Percentiles rank a stretch among this genome's conserved stretches.
phyloP scores from a whole-genome alignment of 73 alveolate genomes.

The Paramecium pentaurelia region DNA sequence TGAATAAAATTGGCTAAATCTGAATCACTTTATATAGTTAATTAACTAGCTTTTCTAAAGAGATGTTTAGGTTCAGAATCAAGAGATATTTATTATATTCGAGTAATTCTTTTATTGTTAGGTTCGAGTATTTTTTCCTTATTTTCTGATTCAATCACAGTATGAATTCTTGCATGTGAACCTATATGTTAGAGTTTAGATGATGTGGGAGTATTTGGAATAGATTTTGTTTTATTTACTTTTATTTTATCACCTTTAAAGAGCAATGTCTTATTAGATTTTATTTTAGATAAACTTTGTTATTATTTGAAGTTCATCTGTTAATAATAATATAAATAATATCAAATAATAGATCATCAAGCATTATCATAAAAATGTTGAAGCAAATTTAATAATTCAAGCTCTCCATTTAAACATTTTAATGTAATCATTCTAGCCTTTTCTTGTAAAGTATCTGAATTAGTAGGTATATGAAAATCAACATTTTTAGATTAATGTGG shows the following conservation, averaged over 20 bases:
- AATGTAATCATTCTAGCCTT: background rate
- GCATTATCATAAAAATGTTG: background rate
- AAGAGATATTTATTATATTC: background rate
- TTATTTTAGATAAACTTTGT: background rate
- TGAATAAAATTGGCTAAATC: background rate
- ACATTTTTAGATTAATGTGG: background rate
- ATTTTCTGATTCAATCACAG: background rate
- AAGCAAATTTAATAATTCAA: background rate
- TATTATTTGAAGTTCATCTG: slow-evolving; percentile 3
- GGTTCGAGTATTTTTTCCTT: background rate
- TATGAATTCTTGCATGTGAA: background rate
- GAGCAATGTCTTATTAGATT: background rate
- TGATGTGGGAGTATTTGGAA: background rate
- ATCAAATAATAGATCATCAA: background rate
- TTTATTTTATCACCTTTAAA: background rate
- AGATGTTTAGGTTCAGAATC: background rate
- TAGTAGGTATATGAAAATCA: background rate
- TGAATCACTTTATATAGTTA: background rate
- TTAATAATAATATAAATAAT: background rate
- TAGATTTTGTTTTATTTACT: background rate
- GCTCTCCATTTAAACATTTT: background rate
- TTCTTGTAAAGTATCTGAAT: background rate
- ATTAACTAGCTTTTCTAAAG: background rate
- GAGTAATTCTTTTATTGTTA: background rate
- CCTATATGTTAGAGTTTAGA: background rate